phyloP scores from a whole-genome alignment of 768 basidiomycete genomes.

The Ramaria rubella region DNA sequence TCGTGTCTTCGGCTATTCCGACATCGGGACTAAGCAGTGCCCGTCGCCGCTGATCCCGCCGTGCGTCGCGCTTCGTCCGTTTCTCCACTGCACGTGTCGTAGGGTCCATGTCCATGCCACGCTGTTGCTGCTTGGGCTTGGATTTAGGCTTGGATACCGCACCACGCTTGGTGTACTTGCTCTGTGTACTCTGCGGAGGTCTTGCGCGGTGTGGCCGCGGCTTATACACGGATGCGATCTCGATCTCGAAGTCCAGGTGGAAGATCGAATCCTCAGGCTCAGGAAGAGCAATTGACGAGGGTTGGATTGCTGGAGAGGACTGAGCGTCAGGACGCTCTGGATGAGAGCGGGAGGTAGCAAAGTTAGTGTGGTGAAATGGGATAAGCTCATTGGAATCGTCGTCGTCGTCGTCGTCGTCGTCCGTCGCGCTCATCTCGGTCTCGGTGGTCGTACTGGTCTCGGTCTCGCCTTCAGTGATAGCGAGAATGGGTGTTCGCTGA shows the following conservation, averaged over 20 bases:
- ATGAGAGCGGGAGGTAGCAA: slow-evolving; percentile 1
- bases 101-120: slow-evolving; percentile 11
- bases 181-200: slow-evolving; percentile 21
- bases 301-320: slow-evolving; percentile 4
- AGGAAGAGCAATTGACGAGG: slow-evolving; percentile 20
- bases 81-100: slow-evolving; percentile 32
- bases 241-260: slow-evolving; percentile 44
- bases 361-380: not conserved
- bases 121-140: slow-evolving; percentile 7
- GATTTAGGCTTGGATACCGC: slow-evolving; percentile 27
- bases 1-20: not conserved
- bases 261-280: slow-evolving; percentile 28
- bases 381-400: slow-evolving; percentile 3
- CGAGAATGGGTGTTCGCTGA: not conserved
- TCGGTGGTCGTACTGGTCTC: slow-evolving; percentile 22
- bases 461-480: not conserved
- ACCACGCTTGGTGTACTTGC: slow-evolving; percentile 18
- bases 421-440: slow-evolving; percentile 23
- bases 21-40: slow-evolving; percentile 17
- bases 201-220: slow-evolving; percentile 56
- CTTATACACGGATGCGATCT: slow-evolving; percentile 67
- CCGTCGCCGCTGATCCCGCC: slow-evolving; percentile 39
- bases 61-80: slow-evolving; percentile 43
- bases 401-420: slow-evolving; percentile 16
- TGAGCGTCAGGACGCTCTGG: slow-evolving; percentile 8